A percentile compares a stretch with the other conserved stretches of the same genome.
These are phyloP conservation scores for Cryptomeria japonica DNA, from an alignment of 75 land plant species.

Conservation along the genomic window DNA sequence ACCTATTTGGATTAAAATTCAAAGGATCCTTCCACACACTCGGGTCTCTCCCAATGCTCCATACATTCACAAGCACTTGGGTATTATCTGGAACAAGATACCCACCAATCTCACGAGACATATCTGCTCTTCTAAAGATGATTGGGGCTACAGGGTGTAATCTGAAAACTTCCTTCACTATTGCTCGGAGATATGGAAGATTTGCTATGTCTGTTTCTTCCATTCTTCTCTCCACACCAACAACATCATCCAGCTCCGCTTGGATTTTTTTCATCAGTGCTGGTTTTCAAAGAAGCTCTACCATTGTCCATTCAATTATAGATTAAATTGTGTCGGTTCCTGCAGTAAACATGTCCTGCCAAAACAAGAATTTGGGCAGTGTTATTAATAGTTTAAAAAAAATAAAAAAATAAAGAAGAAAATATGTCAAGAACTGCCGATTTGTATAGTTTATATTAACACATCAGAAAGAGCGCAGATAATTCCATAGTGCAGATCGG, in stretches of 20 bases:
- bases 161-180: constrained; percentile 12
- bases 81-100: neutral
- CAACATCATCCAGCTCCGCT: constrained; percentile 9
- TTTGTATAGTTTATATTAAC: no score
- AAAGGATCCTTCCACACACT: neutral
- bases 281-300: constrained; percentile 19
- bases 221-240: constrained; percentile 6
- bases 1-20: neutral
- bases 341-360: constrained; percentile 10
- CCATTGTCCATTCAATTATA: constrained; percentile 21
- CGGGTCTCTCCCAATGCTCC: constrained; percentile 15
- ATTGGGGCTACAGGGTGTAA: constrained; percentile 18
- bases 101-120: neutral
- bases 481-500: no score
- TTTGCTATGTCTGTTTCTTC: constrained; percentile 20
- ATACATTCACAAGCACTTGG: constrained; percentile 7
- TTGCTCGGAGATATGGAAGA: constrained; percentile 3
- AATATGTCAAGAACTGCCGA: no score
- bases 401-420: no score
- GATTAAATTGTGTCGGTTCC: constrained; percentile 17
- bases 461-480: no score
- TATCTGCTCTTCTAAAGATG: neutral
- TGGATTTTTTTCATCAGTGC: constrained; percentile 5
- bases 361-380: neutral
- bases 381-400: no score